Conservation (phyloP, 2,329 filamentous ascomycete genomes). For the Curvularia spicifera region DNA sequence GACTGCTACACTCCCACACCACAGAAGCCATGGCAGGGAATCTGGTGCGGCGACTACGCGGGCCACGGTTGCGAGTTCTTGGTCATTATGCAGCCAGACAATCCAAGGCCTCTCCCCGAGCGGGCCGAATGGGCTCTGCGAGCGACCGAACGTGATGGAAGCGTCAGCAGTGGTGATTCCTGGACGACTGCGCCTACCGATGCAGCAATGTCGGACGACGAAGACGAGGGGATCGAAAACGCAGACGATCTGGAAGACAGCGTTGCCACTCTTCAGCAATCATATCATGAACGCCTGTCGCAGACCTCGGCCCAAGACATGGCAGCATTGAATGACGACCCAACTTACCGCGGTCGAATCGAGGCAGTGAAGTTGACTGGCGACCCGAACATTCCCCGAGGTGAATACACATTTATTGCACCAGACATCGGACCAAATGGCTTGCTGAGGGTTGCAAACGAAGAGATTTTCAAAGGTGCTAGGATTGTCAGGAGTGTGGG, state of each 20-base stretch:
- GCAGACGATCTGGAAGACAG: slow-evolving; percentile 50
- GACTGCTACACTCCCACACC: slow-evolving; percentile 79
- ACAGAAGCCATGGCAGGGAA: slow-evolving; percentile 83
- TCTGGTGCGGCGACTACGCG: slow-evolving; percentile 92
- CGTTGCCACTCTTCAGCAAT: slow-evolving; percentile 38
- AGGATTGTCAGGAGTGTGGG: slow-evolving; percentile 75
- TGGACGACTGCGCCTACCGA: slow-evolving; percentile 44
- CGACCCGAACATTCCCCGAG: slow-evolving; percentile 86
- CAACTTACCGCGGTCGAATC: slow-evolving; percentile 69
- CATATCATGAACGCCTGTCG: slow-evolving; percentile 1
- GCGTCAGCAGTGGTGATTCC: slow-evolving; percentile 38
- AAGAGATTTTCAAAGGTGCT: slow-evolving; percentile 74
- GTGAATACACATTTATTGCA: slow-evolving; percentile 80
- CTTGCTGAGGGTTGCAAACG: slow-evolving; percentile 67
- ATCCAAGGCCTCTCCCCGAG: slow-evolving; percentile 51
- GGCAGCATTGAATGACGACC: slow-evolving; percentile 22
- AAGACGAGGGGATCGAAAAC: slow-evolving; percentile 21
- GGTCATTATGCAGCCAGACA: slow-evolving; percentile 76
- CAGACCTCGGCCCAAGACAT: neutral
- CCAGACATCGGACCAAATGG: slow-evolving; percentile 76
- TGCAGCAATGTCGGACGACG: slow-evolving; percentile 18
- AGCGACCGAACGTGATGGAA: slow-evolving; percentile 34
- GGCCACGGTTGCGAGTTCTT: slow-evolving; percentile 90
- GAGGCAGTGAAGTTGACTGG: slow-evolving; percentile 91
- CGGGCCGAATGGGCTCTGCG: slow-evolving; percentile 39